Conservation (phyloP, 345 rosid genomes). For the Eucalyptus polybractea region DNA sequence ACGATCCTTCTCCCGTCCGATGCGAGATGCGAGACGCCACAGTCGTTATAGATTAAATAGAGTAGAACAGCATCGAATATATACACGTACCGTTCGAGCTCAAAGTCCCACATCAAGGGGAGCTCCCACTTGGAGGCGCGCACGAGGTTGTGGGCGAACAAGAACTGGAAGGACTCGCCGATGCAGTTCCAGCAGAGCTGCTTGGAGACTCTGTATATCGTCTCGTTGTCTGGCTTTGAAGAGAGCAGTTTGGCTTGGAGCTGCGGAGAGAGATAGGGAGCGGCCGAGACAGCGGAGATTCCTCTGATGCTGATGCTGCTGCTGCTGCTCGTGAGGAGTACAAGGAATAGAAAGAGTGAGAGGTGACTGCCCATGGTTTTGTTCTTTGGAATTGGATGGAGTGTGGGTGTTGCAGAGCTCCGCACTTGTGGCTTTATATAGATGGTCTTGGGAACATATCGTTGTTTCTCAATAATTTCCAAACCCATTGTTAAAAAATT, state of each 20-base stretch:
- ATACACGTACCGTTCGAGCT: conserved; percentile 53
- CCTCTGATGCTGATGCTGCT: neutral
- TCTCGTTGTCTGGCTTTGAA: conserved; percentile 5
- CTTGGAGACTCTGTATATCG: conserved; percentile 38
- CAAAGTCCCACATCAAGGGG: conserved; percentile 56
- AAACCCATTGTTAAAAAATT: neutral
- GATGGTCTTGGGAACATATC: neutral
- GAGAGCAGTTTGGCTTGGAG: neutral
- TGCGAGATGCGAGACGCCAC: conserved; percentile 17
- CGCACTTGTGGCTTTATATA: neutral
- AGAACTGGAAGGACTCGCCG: conserved; percentile 56
- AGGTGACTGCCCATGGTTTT: neutral
- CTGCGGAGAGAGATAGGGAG: neutral
- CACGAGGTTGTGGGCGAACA: conserved; percentile 58
- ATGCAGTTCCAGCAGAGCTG: conserved; percentile 59
- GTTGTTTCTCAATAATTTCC: neutral
- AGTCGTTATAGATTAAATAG: neutral
- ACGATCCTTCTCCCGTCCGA: neutral
- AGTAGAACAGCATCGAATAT: neutral
- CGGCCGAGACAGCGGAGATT: neutral
- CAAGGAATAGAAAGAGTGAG: neutral
- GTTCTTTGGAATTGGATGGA: neutral
- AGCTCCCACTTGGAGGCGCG: conserved; percentile 58
- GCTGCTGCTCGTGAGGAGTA: neutral
- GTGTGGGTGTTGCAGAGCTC: neutral